These are phyloP conservation scores for Wickerhamomyces silvicola DNA, from an alignment of 805 yeast genomes.

Conservation along the genomic window DNA sequence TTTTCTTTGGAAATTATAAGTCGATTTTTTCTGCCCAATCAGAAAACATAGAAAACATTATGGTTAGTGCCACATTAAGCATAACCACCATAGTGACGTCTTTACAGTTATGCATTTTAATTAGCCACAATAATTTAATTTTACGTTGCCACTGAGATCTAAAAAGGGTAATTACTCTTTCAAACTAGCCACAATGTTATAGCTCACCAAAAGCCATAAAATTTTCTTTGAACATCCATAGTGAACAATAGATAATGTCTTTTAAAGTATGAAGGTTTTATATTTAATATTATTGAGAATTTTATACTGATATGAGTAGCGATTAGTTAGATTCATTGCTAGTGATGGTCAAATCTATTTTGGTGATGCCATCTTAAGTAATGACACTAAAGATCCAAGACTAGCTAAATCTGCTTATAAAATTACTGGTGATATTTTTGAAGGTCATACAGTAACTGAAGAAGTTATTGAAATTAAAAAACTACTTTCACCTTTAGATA, in stretches of 20 bases:
- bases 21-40: constrained; percentile 13
- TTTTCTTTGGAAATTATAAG: too few relatives aligned
- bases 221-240: too few relatives aligned
- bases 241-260: background rate
- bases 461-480: constrained; percentile 26
- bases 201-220: too few relatives aligned
- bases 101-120: too few relatives aligned
- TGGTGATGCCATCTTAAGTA: constrained; percentile 42
- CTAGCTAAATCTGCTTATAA: constrained; percentile 33
- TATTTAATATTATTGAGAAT: too few relatives aligned
- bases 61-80: too few relatives aligned
- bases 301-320: constrained; percentile 4
- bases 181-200: background rate
- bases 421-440: constrained; percentile 42
- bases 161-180: background rate
- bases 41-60: constrained; percentile 5
- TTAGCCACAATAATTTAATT: too few relatives aligned
- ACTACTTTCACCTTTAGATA: constrained; percentile 35
- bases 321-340: constrained; percentile 40
- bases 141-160: too few relatives aligned
- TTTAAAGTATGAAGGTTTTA: constrained; percentile 1
- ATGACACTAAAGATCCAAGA: constrained; percentile 30
- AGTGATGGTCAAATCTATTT: constrained; percentile 35
- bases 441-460: constrained; percentile 28
- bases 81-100: constrained; percentile 4